A percentile compares a stretch with the other conserved stretches of the same genome.
Conservation (phyloP, 371 early-diverging fungal species). For the Sanchytrium tribonematis region DNA sequence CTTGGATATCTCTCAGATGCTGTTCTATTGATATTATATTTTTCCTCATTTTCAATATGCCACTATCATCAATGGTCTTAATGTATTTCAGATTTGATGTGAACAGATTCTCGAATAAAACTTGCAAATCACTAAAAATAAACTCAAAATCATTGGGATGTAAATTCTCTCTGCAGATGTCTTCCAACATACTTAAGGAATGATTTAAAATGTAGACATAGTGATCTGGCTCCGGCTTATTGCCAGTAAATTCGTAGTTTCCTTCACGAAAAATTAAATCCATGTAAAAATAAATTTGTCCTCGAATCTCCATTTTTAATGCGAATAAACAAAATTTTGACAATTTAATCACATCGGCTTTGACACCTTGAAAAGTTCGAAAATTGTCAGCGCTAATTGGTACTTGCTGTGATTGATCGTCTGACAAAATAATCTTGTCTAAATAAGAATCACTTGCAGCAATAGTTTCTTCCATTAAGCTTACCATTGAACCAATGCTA, state of each 20-base stretch:
- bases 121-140: neutral
- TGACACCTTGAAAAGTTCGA: neutral
- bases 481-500: neutral
- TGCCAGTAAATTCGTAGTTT: neutral
- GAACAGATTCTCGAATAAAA: neutral
- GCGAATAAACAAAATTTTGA: neutral
- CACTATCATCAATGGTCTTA: neutral
- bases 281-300: neutral
- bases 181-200: neutral
- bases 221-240: neutral
- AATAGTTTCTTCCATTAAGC: neutral
- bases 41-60: neutral
- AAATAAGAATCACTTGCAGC: neutral
- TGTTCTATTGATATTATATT: neutral
- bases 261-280: neutral
- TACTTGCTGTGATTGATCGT: neutral
- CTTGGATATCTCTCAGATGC: neutral
- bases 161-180: neutral
- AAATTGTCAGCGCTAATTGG: neutral
- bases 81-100: neutral
- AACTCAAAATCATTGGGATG: neutral
- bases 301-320: neutral
- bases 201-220: neutral
- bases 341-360: neutral
- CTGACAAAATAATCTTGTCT: neutral